Evolutionary conservation across 1,139 yeast species (phyloP).

Genomic region (Wickerhamomyces sp.): DNA sequence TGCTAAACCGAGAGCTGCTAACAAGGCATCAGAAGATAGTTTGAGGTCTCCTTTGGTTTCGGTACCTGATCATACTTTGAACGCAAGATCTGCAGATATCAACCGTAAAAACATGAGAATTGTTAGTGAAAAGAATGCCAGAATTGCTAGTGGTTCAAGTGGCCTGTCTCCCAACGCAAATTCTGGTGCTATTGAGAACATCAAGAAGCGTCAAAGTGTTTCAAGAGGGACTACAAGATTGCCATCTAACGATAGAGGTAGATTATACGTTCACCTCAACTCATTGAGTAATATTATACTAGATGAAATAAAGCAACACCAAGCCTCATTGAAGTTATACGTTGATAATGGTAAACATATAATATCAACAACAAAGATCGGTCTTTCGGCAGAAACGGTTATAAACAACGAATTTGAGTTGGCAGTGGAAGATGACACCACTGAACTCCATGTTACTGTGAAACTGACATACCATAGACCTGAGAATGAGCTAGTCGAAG

Average conservation of each 20-base stretch:
- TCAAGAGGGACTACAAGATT: slow-evolving; percentile 12
- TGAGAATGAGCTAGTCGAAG: slow-evolving; percentile 50
- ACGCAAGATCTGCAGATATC: too few relatives aligned
- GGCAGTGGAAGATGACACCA: slow-evolving; percentile 27
- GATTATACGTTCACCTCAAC: slow-evolving; percentile 64
- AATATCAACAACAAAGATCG: slow-evolving; percentile 65
- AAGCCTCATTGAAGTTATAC: slow-evolving; percentile 64
- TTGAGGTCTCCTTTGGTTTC: too few relatives aligned
- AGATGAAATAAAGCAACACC: slow-evolving; percentile 50
- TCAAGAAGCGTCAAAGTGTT: slow-evolving; percentile 11
- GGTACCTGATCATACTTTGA: too few relatives aligned
- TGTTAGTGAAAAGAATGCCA: too few relatives aligned
- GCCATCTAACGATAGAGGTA: slow-evolving; percentile 55
- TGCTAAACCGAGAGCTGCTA: too few relatives aligned
- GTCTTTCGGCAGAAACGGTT: slow-evolving; percentile 37
- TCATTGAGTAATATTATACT: slow-evolving; percentile 54
- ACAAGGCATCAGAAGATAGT: too few relatives aligned
- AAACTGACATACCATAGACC: slow-evolving; percentile 60
- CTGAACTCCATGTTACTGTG: slow-evolving; percentile 64
- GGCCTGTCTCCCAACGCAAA: neutral
- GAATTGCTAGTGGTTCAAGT: neutral
- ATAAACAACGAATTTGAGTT: slow-evolving; percentile 85
- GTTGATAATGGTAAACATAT: slow-evolving; percentile 90
- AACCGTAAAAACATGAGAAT: too few relatives aligned
- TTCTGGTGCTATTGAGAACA: slow-evolving; percentile 2